A percentile compares a stretch with the other conserved stretches of the same genome.
phyloP scores from a whole-genome alignment of 352 stramenopile genomes.

The Globisporangium mamillatum region DNA sequence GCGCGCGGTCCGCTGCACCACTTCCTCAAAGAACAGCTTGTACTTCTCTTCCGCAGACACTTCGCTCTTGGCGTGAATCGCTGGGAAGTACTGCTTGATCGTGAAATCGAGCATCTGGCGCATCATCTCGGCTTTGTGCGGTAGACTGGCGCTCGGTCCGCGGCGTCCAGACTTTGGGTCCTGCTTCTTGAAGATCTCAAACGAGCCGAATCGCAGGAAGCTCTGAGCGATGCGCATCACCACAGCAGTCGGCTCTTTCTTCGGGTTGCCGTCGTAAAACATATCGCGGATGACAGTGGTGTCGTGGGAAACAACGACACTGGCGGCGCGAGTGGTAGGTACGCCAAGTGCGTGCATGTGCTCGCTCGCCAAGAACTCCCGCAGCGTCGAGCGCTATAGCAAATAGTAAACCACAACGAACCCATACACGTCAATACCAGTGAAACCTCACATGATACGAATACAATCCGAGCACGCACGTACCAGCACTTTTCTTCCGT shows the following conservation, averaged over 20 bases:
- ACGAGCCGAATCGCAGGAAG: constrained; percentile 95
- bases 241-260: constrained; percentile 80
- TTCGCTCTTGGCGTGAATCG: constrained; percentile 28
- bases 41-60: neutral
- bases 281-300: constrained; percentile 78
- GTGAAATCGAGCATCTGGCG: constrained; percentile 80
- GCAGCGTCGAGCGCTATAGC: constrained; percentile 88
- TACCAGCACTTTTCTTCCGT: constrained; percentile 90
- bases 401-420: neutral
- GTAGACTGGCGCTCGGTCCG: constrained; percentile 67
- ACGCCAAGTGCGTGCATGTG: constrained; percentile 94
- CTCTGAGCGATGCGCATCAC: constrained; percentile 88
- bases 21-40: neutral
- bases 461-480: neutral
- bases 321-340: constrained; percentile 90
- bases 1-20: too few species aligned
- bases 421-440: neutral
- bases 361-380: constrained; percentile 97
- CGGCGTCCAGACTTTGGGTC: constrained; percentile 57
- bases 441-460: neutral
- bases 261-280: constrained; percentile 79
- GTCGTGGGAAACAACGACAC: constrained; percentile 68
- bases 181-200: constrained; percentile 93
- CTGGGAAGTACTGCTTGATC: constrained; percentile 62
- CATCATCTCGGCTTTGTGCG: constrained; percentile 68